phyloP scores from a whole-genome alignment of 2,329 filamentous ascomycete species.

The Teratosphaeria viscida region DNA sequence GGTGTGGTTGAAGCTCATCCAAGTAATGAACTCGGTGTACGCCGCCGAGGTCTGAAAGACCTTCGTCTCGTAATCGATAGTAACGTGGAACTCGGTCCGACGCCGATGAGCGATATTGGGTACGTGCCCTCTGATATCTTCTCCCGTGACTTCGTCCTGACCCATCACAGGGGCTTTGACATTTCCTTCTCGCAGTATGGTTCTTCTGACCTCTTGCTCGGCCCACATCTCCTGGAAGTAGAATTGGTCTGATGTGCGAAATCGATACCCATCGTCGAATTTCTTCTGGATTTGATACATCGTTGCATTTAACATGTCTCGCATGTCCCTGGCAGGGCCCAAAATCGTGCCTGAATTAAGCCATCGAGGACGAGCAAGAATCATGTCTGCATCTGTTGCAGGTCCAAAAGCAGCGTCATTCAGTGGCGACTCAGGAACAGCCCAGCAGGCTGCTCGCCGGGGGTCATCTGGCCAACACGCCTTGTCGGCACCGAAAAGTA shows the following conservation, averaged over 20 bases:
- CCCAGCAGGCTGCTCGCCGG: slow-evolving; percentile 23
- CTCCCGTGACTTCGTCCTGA: not conserved
- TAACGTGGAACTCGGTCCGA: slow-evolving; percentile 37
- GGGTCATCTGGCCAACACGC: slow-evolving; percentile 24
- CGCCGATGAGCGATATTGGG: slow-evolving; percentile 9
- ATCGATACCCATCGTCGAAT: slow-evolving; percentile 14
- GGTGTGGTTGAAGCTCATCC: slow-evolving; percentile 19
- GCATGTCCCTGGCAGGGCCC: slow-evolving; percentile 23
- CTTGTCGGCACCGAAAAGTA: slow-evolving; percentile 25
- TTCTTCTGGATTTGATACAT: slow-evolving; percentile 28
- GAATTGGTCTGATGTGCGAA: slow-evolving; percentile 29
- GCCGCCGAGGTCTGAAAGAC: slow-evolving; percentile 34
- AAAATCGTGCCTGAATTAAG: slow-evolving; percentile 39
- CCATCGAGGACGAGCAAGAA: slow-evolving; percentile 37
- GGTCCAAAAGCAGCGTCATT: slow-evolving; percentile 35
- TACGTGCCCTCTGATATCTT: not conserved
- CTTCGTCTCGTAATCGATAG: slow-evolving; percentile 37
- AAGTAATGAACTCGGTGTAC: slow-evolving; percentile 20
- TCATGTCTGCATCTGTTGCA: slow-evolving; percentile 27
- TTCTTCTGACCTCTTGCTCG: slow-evolving; percentile 42
- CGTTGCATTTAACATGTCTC: slow-evolving; percentile 34
- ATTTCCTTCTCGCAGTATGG: slow-evolving; percentile 21
- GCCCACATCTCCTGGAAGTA: slow-evolving; percentile 44
- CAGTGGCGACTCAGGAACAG: slow-evolving; percentile 17
- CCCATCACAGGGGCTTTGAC: not conserved